These are phyloP conservation scores for Cadophora malorum DNA, from an alignment of 2,329 filamentous ascomycete genomes.

Conservation along the genomic window DNA sequence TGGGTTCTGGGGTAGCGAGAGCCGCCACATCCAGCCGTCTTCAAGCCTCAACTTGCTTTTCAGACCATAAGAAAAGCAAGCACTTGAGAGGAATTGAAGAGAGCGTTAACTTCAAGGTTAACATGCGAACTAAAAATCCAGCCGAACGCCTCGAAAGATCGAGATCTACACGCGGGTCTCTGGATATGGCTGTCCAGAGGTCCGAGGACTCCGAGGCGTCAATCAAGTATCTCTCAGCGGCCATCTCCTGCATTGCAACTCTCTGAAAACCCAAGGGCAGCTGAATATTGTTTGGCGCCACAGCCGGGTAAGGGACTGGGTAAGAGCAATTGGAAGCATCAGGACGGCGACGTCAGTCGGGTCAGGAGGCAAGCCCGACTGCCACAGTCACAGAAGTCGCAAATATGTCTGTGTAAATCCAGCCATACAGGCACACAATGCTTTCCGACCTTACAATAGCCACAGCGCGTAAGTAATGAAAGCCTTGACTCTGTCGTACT, in stretches of 20 bases:
- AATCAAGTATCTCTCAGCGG: not conserved
- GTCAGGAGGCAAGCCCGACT: not conserved
- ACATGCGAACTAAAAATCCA: not conserved
- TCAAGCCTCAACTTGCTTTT: slow-evolving; percentile 18
- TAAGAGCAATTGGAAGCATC: not conserved
- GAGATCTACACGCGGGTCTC: not conserved
- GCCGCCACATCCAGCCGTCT: slow-evolving; percentile 8
- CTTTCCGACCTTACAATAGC: not conserved
- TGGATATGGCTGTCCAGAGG: slow-evolving; percentile 1
- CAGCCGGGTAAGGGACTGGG: not conserved
- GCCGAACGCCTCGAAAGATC: slow-evolving; percentile 4
- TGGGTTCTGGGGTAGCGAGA: not conserved
- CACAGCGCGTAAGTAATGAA: not conserved
- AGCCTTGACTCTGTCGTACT: not conserved
- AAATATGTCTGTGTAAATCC: not conserved
- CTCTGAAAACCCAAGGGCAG: not conserved
- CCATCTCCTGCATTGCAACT: slow-evolving; percentile 7
- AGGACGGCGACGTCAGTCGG: not conserved
- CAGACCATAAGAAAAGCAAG: not conserved
- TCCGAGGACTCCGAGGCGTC: not conserved
- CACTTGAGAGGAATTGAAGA: not conserved
- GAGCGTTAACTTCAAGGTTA: not conserved
- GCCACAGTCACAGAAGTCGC: not conserved
- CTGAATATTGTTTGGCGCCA: not conserved
- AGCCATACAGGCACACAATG: not conserved